phyloP scores from a whole-genome alignment of 345 rosid genomes.

The Orychophragmus violaceus region DNA sequence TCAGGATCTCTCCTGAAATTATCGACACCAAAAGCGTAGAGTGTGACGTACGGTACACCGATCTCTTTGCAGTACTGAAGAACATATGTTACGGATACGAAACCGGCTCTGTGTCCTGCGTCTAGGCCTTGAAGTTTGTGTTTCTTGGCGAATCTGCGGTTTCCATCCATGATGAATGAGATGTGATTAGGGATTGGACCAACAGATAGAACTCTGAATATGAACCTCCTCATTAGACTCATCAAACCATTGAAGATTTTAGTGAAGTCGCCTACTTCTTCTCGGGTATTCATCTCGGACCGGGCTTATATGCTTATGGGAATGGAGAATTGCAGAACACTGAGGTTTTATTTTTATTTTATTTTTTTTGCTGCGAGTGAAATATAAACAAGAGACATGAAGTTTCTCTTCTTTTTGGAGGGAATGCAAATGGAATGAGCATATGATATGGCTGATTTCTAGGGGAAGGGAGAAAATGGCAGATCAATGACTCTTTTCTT shows the following conservation, averaged over 20 bases:
- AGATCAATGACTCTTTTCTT: not conserved
- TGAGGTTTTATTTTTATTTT: not conserved
- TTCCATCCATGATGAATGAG: conserved; percentile 35
- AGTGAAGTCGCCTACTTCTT: conserved; percentile 13
- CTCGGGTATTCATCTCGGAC: conserved; percentile 6
- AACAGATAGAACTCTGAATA: conserved; percentile 17
- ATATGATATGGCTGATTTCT: conserved; percentile 11
- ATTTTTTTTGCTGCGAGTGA: not conserved
- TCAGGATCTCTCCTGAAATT: conserved; percentile 65
- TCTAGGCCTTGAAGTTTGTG: conserved; percentile 18
- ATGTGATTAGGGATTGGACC: conserved; percentile 32
- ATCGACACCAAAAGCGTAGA: conserved; percentile 72
- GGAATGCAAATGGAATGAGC: conserved; percentile 33
- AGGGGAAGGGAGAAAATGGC: conserved; percentile 7
- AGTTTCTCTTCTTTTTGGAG: not conserved
- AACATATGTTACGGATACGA: conserved; percentile 40
- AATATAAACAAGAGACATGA: conserved; percentile 4
- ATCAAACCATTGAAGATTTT: conserved; percentile 3
- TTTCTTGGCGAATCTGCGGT: conserved; percentile 30
- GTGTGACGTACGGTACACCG: conserved; percentile 49
- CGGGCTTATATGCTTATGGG: not conserved
- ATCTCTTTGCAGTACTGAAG: conserved; percentile 59
- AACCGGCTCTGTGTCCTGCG: conserved; percentile 53
- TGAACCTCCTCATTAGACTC: conserved; percentile 18
- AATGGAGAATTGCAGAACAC: not conserved